Evolutionary conservation across 129 eudicot genomes (phyloP).

Genomic region (Silybum marianum): DNA sequence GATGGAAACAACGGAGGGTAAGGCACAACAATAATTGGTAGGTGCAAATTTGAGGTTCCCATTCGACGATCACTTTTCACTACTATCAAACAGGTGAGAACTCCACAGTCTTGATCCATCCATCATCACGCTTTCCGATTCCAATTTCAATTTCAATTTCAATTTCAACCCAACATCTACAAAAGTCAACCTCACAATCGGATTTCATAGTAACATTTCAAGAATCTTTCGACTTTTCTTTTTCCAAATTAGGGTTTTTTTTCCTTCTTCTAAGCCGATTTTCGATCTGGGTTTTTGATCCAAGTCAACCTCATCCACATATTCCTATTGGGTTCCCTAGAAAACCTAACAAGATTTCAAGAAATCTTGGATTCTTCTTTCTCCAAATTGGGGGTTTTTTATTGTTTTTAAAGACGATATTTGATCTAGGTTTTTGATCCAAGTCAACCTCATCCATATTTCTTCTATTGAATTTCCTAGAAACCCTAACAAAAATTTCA

Average conservation of each 20-base stretch:
- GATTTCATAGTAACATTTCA: not conserved
- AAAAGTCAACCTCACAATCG: slow-evolving; percentile 21
- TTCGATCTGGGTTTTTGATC: not conserved
- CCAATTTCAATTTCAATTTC: too few relatives aligned
- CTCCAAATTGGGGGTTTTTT: not conserved
- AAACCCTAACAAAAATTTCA: too few relatives aligned
- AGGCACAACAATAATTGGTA: slow-evolving; percentile 13
- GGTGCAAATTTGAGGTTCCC: slow-evolving; percentile 16
- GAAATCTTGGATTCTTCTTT: not conserved
- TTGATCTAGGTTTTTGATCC: not conserved
- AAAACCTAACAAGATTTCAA: slow-evolving; percentile 4
- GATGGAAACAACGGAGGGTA: not conserved
- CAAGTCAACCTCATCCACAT: not conserved
- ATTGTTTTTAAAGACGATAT: not conserved
- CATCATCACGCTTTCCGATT: slow-evolving; percentile 6
- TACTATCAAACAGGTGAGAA: slow-evolving; percentile 4
- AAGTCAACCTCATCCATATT: not conserved
- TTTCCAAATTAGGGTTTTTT: not conserved
- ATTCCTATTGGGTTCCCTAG: not conserved
- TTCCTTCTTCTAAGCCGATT: not conserved
- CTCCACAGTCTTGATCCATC: slow-evolving; percentile 1
- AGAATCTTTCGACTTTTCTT: not conserved
- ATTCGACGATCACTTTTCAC: slow-evolving; percentile 25
- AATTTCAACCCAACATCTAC: not conserved
- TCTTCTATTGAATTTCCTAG: not conserved